Base-by-base conservation (phyloP, 2,329 filamentous ascomycete genomes). In the Lasiodiplodia theobromae region DNA sequence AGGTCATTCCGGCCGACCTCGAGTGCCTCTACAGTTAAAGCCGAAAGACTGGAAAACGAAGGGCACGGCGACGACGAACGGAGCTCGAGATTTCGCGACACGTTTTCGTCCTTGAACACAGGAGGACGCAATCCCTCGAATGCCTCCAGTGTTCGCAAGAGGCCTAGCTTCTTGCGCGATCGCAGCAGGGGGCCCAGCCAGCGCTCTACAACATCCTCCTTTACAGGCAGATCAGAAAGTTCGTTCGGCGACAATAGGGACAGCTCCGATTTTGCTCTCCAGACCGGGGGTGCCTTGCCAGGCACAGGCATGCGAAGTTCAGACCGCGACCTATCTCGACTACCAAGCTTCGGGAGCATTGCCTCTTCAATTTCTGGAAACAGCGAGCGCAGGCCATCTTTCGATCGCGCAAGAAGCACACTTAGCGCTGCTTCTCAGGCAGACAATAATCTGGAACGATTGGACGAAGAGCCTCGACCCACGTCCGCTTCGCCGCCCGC, bases 301-400 rank as follows among this genome's bases (percentile, higher is more conserved):
- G 76, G 74, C 49, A 77, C 76, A 10, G 76, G 71, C 67, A 72
- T 82, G 75, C 73, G 82, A 74, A 73, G 82, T 78, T 87, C 86
- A 76, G 85, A 87, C 70, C 81, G 82, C 21, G 67, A 68, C 2
- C 83, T 97, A 67, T 89, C 91, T 23, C 87, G 95, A 28, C 88
- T 94, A 12, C 90, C 94, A 70, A 97, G 94, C 80, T 86, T 97
- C 69, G 94, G 94, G 25, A 97, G 95, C 77, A 93, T 97, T 82
- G 91, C 89, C 2, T 97, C 94, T 5, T 92, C 91, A 0, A 82
- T 89, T 37, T 88, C 87, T 25, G 84, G 82, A 72, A 81, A 86
- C 73, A 83, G 86, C 74, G 83, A 83, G 52, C 74, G 79, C 58
- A 77, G 77, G 53, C 78, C 77, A 51, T 66, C 71, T 75, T 73